Evolutionary conservation across 495 filamentous ascomycete species (phyloP).

Genomic region (Aspergillus biplanus): DNA sequence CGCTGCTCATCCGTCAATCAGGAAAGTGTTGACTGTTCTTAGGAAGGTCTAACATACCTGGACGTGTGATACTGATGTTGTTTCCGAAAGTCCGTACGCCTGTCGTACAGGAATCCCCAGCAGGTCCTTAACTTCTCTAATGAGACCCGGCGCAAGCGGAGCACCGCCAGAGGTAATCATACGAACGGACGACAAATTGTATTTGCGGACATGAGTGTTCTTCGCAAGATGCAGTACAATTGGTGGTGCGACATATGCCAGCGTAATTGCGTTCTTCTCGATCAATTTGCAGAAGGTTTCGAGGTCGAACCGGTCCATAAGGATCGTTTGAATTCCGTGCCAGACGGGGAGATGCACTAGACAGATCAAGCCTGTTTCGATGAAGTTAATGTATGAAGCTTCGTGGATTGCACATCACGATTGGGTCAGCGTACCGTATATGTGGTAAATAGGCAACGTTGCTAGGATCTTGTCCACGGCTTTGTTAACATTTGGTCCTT

Average conservation of each 20-base stretch:
- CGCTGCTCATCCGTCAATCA: slow-evolving; percentile 1
- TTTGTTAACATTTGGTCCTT: slow-evolving; percentile 57
- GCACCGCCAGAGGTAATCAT: slow-evolving; percentile 83
- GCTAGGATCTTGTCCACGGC: slow-evolving; percentile 68
- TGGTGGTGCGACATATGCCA: slow-evolving; percentile 81
- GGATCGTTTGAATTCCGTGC: slow-evolving; percentile 60
- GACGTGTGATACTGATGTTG: slow-evolving; percentile 55
- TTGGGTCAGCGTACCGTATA: slow-evolving; percentile 61
- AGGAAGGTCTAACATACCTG: too few species aligned
- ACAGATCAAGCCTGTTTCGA: slow-evolving; percentile 46
- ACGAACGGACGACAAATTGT: slow-evolving; percentile 69
- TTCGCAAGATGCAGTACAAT: slow-evolving; percentile 75
- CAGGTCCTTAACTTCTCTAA: slow-evolving; percentile 67
- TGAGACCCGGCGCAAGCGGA: slow-evolving; percentile 73
- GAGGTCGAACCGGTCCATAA: slow-evolving; percentile 80
- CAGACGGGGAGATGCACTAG: slow-evolving; percentile 61
- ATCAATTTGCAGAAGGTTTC: slow-evolving; percentile 68
- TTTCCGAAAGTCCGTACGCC: slow-evolving; percentile 77
- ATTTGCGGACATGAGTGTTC: slow-evolving; percentile 64
- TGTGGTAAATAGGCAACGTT: slow-evolving; percentile 85
- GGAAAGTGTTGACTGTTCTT: too few species aligned
- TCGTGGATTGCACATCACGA: neutral
- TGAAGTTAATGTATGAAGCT: too few species aligned
- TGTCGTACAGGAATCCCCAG: slow-evolving; percentile 69
- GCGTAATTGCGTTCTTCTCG: slow-evolving; percentile 68